Evolutionary conservation across 805 yeast genomes (phyloP), one percentile per base, ranked within the genome.

Genomic region (Yamadazyma kitorensis): DNA sequence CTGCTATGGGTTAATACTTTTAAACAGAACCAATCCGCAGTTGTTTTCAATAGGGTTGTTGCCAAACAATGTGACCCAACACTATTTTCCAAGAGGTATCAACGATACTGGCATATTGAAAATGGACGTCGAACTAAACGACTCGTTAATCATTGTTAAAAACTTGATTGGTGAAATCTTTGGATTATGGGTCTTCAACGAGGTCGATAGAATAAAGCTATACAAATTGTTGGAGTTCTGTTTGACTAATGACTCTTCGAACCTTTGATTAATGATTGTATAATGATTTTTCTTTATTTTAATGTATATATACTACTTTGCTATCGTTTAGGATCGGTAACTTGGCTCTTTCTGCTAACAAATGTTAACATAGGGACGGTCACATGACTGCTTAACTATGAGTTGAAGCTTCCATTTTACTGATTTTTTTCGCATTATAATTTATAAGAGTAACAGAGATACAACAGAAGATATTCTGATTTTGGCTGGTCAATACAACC

Each of bases 171-270:
- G 83, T 15, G 85, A 81, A 28, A 80, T 83, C 9, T 84, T 72
- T 54, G 94, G 94, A 1, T 61, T 85, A 30, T 85, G 93, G 93
- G 70, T 84, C 14, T 85, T 81, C 51, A 78, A 82, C 36, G 79
- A 72, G 28, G 75, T 70, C 6, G 89, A 83, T 49, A 67, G 91
- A 54, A 71, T 70, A 28, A 74, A 75, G 45, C 61, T 84, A 26
- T 74, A 64, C 47, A 75, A 78, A 47, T 54, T 62, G 29, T 46
- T 68, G 9, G 62, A 62, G 29, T 66, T 57, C 38, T 65, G 72
- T 41, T 51, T 68, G 39, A 59, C 55, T 28, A 61, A 54, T 27
- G 66, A 64, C 21, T 36, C 40, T 4, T 34, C 43, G 12, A 36
- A 33, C 13, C 39, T 42, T n/a, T 33, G 24, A 28, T 13, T 6